Conservation (phyloP, 2,329 filamentous ascomycete genomes). For the Thielaviopsis ethacetica region DNA sequence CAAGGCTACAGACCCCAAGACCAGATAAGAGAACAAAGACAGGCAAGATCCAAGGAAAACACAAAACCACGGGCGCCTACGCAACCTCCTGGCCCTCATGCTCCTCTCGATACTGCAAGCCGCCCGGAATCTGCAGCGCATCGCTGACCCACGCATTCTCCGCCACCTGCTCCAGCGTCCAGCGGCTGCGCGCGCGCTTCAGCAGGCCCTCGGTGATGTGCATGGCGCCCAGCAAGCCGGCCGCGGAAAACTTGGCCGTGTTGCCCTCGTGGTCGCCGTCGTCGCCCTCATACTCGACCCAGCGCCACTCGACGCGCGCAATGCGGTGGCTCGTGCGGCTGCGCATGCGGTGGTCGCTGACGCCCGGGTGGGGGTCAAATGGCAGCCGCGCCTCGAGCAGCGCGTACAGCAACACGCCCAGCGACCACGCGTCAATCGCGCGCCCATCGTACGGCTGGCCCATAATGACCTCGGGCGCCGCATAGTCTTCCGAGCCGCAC, state of each 20-base stretch:
- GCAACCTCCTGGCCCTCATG: conserved; percentile 36
- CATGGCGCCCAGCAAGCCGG: conserved; percentile 57
- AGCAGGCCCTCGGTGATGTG: conserved; percentile 70
- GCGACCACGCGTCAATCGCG: conserved; percentile 82
- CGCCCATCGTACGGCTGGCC: conserved; percentile 89
- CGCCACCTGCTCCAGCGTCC: conserved; percentile 57
- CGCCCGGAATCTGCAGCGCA: conserved; percentile 53
- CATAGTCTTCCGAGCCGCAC: conserved; percentile 94
- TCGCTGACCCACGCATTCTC: conserved; percentile 58
- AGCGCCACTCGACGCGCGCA: conserved; percentile 86
- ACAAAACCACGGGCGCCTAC: conserved; percentile 11
- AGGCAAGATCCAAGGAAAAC: conserved; percentile 3
- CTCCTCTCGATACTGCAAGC: conserved; percentile 42
- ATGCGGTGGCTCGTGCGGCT: conserved; percentile 87
- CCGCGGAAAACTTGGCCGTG: conserved; percentile 41
- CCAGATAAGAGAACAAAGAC: conserved; percentile 10
- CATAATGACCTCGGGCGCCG: conserved; percentile 89
- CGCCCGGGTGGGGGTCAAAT: conserved; percentile 76
- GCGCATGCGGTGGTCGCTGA: conserved; percentile 59
- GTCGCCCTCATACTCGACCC: conserved; percentile 70
- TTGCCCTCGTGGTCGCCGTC: conserved; percentile 73
- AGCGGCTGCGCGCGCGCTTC: conserved; percentile 65
- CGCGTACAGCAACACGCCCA: conserved; percentile 85
- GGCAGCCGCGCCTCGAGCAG: conserved; percentile 84
- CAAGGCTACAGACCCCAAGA: background rate